Base-by-base conservation (phyloP, 345 rosid genomes). In the Populus tremula region DNA sequence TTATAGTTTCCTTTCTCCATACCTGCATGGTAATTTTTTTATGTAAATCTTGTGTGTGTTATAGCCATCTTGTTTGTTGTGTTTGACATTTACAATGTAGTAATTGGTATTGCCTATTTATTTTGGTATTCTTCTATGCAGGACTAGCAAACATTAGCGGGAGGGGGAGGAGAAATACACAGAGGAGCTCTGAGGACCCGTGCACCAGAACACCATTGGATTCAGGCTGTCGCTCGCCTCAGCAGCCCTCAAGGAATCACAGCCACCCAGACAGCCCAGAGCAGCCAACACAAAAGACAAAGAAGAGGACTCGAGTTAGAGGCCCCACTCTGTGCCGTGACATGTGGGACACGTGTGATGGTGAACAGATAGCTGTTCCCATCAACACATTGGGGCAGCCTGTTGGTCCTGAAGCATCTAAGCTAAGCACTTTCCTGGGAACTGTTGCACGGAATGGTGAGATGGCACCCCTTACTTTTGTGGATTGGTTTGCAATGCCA, bases 401-500 rank as follows among this genome's bases (percentile, higher is more conserved):
- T 50, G 62, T 85, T 77, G 87, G 87, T 29, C 73, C 80, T 25
- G 80, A 82, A 50, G 63, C 85, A 71, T n/a, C 62, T 38, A 85
- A 85, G 71, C 75, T 85, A 31, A 76, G 79, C 67, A 66, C 80
- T 69, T 85, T 79, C 72, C 38, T 82, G 70, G 87, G 85, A 45
- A 80, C 80, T 17, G 12, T 85, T 29, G 87, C 85, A 50, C 82
- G 87, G 61, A 78, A 85, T 80, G 84, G 87, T 74, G 68, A 74
- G 72, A 71, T 73, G 80, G 85, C 84, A 12, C 87, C 87, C 27
- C 78, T 85, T 68, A 82, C 62, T 66, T 71, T 64, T 73, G 21
- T 66, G 14, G 62, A 75, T 12, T 82, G 87, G 87, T 76, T 72
- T 67, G 70, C 64, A 41, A 47, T 85, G 76, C 85, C 85, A 8